Conservation (phyloP, 1,139 yeast species). For the Pichia inconspicua region DNA sequence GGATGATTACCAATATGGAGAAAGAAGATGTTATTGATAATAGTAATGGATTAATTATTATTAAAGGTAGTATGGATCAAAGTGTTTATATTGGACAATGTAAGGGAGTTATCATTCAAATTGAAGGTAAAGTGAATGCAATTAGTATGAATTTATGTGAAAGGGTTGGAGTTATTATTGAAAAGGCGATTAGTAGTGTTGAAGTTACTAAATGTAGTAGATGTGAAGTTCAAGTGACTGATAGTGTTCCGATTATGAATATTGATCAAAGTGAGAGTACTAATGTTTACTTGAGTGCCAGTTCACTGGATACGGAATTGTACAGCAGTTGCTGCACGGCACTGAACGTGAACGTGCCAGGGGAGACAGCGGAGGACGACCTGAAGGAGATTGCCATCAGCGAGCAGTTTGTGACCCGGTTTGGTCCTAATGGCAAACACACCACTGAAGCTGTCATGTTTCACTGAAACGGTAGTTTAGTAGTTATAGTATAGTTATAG, state of each 20-base stretch:
- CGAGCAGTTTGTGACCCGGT: constrained; percentile 70
- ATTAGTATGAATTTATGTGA: constrained; percentile 69
- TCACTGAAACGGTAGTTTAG: neutral
- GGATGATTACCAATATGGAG: constrained; percentile 76
- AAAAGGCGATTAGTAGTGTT: constrained; percentile 77
- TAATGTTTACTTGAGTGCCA: constrained; percentile 65
- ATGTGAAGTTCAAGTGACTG: constrained; percentile 80
- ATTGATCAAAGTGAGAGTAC: constrained; percentile 89
- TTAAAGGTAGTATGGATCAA: constrained; percentile 80
- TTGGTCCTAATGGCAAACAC: constrained; percentile 38
- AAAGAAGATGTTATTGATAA: constrained; percentile 30
- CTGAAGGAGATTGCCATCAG: constrained; percentile 71
- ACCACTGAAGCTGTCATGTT: constrained; percentile 32
- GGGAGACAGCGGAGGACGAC: constrained; percentile 44
- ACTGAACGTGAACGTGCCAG: constrained; percentile 75
- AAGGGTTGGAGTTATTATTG: constrained; percentile 70
- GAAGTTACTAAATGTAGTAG: constrained; percentile 77
- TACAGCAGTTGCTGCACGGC: constrained; percentile 82
- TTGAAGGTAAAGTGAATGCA: constrained; percentile 89
- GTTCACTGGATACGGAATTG: constrained; percentile 62
- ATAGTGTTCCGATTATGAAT: constrained; percentile 71
- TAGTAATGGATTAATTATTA: constrained; percentile 43
- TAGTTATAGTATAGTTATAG: no score
- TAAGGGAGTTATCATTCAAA: constrained; percentile 61
- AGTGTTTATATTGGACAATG: constrained; percentile 85